Conservation (phyloP, 768 basidiomycete genomes). For the Agrocybe pediades region DNA sequence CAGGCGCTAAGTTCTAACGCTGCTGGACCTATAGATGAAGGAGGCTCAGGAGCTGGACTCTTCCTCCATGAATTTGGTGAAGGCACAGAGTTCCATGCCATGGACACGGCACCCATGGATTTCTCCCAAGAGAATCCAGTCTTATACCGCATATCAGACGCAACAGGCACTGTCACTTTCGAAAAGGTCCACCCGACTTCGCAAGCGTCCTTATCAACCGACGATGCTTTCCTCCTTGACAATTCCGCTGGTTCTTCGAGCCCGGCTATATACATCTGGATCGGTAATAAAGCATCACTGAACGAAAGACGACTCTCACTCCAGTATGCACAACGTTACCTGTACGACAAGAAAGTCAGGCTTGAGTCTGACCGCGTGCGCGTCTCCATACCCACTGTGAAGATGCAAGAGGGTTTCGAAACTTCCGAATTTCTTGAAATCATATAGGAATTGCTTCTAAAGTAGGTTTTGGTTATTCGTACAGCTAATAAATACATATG, state of each 20-base stretch:
- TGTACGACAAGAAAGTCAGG: conserved; percentile 40
- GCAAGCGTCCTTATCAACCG: conserved; percentile 39
- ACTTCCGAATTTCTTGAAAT: conserved; percentile 43
- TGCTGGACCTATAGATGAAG: conserved; percentile 64
- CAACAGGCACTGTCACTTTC: conserved; percentile 40
- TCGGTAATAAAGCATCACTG: conserved; percentile 50
- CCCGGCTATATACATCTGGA: conserved; percentile 59
- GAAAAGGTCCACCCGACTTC: conserved; percentile 31
- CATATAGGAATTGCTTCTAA: conserved; percentile 3
- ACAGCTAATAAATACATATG: not conserved
- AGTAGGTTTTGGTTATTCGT: not conserved
- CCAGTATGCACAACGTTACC: conserved; percentile 57
- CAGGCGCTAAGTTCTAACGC: not conserved
- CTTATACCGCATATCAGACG: conserved; percentile 48
- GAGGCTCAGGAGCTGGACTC: conserved; percentile 40
- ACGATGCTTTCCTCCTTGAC: conserved; percentile 57
- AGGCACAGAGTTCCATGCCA: conserved; percentile 20
- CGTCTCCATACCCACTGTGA: conserved; percentile 46
- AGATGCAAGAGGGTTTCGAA: conserved; percentile 57
- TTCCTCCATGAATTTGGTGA: conserved; percentile 54
- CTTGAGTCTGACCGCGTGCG: conserved; percentile 14
- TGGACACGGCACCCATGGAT: conserved; percentile 7
- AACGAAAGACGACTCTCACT: conserved; percentile 50
- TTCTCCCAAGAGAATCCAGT: conserved; percentile 13
- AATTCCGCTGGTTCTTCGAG: conserved; percentile 30